A percentile compares a stretch with the other conserved stretches of the same genome.
phyloP scores from a whole-genome alignment of 352 stramenopile species.

The Thalassiosira livingstoniorum region DNA sequence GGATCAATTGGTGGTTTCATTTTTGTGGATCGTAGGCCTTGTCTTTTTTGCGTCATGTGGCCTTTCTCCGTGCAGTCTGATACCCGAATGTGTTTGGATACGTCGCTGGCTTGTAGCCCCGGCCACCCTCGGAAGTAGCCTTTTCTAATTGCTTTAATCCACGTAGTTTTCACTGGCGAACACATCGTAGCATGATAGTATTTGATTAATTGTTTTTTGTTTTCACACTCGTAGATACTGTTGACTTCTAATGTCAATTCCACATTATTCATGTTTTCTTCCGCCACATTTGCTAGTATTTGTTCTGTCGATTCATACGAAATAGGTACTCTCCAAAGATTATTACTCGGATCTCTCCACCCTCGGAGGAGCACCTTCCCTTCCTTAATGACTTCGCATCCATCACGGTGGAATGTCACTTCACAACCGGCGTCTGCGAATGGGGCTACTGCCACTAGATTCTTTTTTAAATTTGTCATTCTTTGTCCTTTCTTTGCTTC shows the following conservation, averaged over 20 bases:
- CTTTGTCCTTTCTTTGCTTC: neutral
- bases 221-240: constrained; percentile 15
- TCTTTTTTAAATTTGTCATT: neutral
- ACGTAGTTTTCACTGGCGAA: neutral
- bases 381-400: neutral
- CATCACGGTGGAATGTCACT: constrained; percentile 13
- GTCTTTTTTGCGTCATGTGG: neutral
- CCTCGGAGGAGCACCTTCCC: constrained; percentile 4
- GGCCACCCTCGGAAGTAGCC: neutral
- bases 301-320: too few relatives aligned
- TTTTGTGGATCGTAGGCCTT: constrained; percentile 10
- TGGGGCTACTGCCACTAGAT: constrained; percentile 1
- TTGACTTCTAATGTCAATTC: neutral
- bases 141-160: neutral
- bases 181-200: constrained; percentile 12
- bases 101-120: neutral
- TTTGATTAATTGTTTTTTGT: constrained; percentile 1
- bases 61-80: neutral
- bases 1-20: too few relatives aligned
- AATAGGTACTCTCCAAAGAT: constrained; percentile 18
- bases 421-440: constrained; percentile 6
- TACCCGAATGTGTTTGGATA: neutral
- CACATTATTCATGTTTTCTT: neutral
- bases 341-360: neutral
- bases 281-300: neutral